Base-by-base conservation (phyloP, 306 rosid genomes). In the Glycine tomentella region DNA sequence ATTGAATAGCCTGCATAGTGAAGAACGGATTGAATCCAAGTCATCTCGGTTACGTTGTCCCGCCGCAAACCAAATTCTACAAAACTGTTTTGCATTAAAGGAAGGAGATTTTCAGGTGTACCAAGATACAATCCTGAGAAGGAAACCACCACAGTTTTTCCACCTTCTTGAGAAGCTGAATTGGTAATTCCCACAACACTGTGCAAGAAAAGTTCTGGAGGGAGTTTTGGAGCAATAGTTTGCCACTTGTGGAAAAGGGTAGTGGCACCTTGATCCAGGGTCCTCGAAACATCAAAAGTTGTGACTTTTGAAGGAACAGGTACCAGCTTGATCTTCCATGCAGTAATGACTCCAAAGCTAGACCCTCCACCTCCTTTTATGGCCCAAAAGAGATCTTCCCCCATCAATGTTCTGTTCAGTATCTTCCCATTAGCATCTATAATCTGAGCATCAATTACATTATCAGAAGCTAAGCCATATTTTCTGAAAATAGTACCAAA, bases 361-460 rank as follows among this genome's bases (percentile, higher is more conserved):
- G n/a, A n/a, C n/a, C n/a, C n/a, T n/a, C 83, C 88, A 0, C 88
- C 88, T 57, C 86, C 88, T 78, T 75, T 79, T 49, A 85, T 67
- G 15, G 86, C 84, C 86, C 88, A 81, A 44, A 85, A 81, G 0
- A 85, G 64, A 82, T 85, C 86, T 51, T 81, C 88, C 1, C 86
- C 88, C 88, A 85, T 85, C 7, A 12, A 1, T 16, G 72, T 8
- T 59, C 86, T 78, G 5, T 85, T 75, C 59, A 81, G 31, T 31
- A 77, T 31, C 10, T 34, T 85, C 5, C 88, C 88, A 9, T 81
- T 50, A 7, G 16, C 80, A 81, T 81, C 85, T 4, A 85, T 50
- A 0, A 81, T 73, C 5, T 50, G 16, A 16, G 82, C 86, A 73
- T 85, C 86, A 5, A 81, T 56, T 1, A 81, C 8, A 16, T 85